Percentiles rank a stretch among this genome's conserved stretches.
Evolutionary conservation across 2,329 filamentous ascomycete species (phyloP).

Genomic region (Pseudonectria buxi): DNA sequence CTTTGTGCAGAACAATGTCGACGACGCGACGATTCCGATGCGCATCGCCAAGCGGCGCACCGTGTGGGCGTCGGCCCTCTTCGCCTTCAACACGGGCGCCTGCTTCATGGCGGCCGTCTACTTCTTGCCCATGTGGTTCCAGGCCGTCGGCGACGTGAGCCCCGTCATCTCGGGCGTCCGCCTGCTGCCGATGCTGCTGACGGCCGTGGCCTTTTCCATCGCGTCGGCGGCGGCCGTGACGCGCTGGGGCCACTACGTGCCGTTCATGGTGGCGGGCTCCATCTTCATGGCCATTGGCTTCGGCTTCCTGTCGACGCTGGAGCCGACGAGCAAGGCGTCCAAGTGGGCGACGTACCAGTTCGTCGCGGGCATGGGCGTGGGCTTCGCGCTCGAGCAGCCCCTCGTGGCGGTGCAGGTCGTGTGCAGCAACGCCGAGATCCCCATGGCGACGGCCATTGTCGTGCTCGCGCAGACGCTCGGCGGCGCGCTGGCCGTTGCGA

Average conservation of each 20-base stretch:
- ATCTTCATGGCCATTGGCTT: constrained; percentile 30
- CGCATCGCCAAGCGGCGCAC: constrained; percentile 34
- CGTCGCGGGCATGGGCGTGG: constrained; percentile 28
- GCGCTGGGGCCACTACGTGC: constrained; percentile 37
- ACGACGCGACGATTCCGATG: constrained; percentile 37
- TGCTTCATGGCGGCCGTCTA: constrained; percentile 28
- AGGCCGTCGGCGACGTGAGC: constrained; percentile 34
- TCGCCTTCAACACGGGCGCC: constrained; percentile 33
- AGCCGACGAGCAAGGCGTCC: constrained; percentile 23
- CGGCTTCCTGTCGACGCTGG: constrained; percentile 37
- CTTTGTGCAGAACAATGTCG: constrained; percentile 32
- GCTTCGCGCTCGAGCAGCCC: constrained; percentile 38
- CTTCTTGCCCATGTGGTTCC: constrained; percentile 40
- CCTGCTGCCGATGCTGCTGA: constrained; percentile 35
- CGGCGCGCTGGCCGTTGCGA: constrained; percentile 40
- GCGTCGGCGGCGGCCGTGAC: constrained; percentile 30
- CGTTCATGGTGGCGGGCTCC: constrained; percentile 33
- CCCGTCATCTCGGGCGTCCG: constrained; percentile 34
- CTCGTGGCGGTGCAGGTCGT: constrained; percentile 38
- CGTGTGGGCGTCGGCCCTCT: constrained; percentile 30
- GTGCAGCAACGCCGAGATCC: constrained; percentile 21
- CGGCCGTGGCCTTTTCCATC: constrained; percentile 29
- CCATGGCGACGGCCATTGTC: constrained; percentile 31
- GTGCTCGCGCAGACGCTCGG: constrained; percentile 31
- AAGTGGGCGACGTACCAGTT: constrained; percentile 41